Percentiles rank a stretch among this genome's conserved stretches.
Conservation (phyloP, 2,329 filamentous ascomycete genomes). For the Nigrospora osmanthi region DNA sequence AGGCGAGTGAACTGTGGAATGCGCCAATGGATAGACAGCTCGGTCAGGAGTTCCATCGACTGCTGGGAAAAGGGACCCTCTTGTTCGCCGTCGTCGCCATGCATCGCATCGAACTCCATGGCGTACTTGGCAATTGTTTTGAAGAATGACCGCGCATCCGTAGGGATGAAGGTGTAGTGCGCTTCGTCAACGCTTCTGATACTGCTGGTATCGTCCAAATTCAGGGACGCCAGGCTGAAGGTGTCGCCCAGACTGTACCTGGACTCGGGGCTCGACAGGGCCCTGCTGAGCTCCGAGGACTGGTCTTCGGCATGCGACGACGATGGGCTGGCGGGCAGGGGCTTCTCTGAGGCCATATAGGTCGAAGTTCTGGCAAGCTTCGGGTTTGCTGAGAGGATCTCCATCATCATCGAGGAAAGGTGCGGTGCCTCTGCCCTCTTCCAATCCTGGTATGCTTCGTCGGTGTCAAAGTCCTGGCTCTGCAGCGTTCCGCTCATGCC, state of each 20-base stretch:
- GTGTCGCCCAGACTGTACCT: conserved; percentile 54
- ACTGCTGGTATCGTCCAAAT: conserved; percentile 45
- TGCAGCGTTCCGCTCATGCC: conserved; percentile 70
- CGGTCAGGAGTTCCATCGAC: conserved; percentile 74
- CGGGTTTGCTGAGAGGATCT: conserved; percentile 79
- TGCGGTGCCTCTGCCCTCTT: conserved; percentile 83
- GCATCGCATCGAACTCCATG: conserved; percentile 56
- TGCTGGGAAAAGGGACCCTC: conserved; percentile 61
- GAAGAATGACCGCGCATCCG: conserved; percentile 76
- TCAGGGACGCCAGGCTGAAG: conserved; percentile 59
- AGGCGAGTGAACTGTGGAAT: conserved; percentile 75
- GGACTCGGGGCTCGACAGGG: conserved; percentile 37
- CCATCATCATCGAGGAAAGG: conserved; percentile 87
- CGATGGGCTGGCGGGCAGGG: conserved; percentile 48
- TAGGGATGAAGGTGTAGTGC: conserved; percentile 82
- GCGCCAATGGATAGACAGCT: conserved; percentile 82
- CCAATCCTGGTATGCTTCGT: conserved; percentile 85
- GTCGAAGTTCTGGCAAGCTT: conserved; percentile 68
- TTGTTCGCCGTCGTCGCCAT: conserved; percentile 41
- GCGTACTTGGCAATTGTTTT: conserved; percentile 74
- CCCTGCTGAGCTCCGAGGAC: conserved; percentile 42
- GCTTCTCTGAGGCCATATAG: conserved; percentile 35
- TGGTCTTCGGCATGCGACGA: conserved; percentile 40
- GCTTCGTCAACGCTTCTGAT: conserved; percentile 52
- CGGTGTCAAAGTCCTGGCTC: conserved; percentile 80